Evolutionary conservation across 129 eudicot genomes (phyloP).

Genomic region (Flaveria brownii): DNA sequence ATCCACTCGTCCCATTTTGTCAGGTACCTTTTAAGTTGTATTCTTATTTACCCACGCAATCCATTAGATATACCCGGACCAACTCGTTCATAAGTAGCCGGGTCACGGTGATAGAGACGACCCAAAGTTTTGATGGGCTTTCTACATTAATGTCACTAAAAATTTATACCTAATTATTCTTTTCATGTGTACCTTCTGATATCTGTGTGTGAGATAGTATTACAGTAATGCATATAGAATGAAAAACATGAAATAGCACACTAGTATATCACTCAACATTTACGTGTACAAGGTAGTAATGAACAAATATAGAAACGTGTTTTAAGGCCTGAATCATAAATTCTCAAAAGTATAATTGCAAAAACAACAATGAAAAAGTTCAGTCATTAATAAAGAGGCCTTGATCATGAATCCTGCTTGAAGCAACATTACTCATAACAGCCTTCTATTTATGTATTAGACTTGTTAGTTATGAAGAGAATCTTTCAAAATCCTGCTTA

Average conservation of each 20-base stretch:
- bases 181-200: not conserved
- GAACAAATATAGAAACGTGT: not conserved
- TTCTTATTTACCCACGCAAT: not conserved
- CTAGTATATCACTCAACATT: not conserved
- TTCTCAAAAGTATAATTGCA: not conserved
- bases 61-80: not conserved
- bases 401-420: not conserved
- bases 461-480: not conserved
- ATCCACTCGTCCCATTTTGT: not conserved
- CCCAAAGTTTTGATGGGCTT: constrained; percentile 6
- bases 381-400: not conserved
- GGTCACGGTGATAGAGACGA: not conserved
- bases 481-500: not conserved
- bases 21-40: not conserved
- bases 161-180: not conserved
- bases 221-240: constrained; percentile 2
- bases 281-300: constrained; percentile 8
- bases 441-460: not conserved
- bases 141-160: not conserved
- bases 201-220: not conserved
- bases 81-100: not conserved
- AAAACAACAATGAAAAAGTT: not conserved
- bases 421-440: not conserved
- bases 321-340: constrained; percentile 18
- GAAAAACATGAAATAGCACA: constrained; percentile 1